phyloP scores from a whole-genome alignment of 83 land plant species.

The Diphasiastrum complanatum region DNA sequence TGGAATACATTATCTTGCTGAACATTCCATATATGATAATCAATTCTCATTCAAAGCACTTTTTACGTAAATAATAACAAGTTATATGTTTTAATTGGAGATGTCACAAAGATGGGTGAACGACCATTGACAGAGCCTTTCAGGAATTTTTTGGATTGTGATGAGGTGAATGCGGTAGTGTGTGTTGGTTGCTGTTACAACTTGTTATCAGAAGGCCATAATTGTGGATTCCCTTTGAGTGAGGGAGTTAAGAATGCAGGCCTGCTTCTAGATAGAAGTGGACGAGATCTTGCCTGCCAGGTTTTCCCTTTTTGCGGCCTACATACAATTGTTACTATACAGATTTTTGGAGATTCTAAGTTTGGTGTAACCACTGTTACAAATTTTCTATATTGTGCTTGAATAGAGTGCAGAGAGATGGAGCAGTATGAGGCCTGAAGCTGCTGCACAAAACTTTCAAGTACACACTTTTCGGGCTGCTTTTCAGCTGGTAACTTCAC shows the following conservation, averaged over 20 bases:
- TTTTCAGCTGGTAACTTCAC: constrained; percentile 72
- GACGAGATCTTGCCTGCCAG: constrained; percentile 27
- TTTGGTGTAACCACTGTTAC: not conserved
- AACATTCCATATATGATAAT: too few relatives aligned
- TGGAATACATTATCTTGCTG: too few relatives aligned
- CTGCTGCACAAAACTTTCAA: constrained; percentile 69
- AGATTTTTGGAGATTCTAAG: too few relatives aligned
- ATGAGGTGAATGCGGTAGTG: constrained; percentile 17
- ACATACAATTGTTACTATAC: not conserved
- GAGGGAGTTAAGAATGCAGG: constrained; percentile 3
- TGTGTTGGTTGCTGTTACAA: constrained; percentile 27
- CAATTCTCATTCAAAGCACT: too few relatives aligned
- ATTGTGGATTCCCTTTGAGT: constrained; percentile 24
- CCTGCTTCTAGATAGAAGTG: constrained; percentile 13
- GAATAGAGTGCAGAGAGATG: constrained; percentile 94
- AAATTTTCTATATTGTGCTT: not conserved
- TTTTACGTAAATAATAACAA: not conserved
- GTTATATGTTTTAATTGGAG: not conserved
- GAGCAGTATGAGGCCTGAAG: constrained; percentile 45
- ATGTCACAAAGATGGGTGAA: too few relatives aligned
- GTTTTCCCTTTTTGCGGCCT: not conserved
- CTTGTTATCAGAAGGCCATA: constrained; percentile 8
- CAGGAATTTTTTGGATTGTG: constrained; percentile 58
- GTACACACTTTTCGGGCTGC: constrained; percentile 83
- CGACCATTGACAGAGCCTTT: too few relatives aligned